Conservation (phyloP, 2,329 filamentous ascomycete species). For the Ceratocystis cacaofunesta region DNA sequence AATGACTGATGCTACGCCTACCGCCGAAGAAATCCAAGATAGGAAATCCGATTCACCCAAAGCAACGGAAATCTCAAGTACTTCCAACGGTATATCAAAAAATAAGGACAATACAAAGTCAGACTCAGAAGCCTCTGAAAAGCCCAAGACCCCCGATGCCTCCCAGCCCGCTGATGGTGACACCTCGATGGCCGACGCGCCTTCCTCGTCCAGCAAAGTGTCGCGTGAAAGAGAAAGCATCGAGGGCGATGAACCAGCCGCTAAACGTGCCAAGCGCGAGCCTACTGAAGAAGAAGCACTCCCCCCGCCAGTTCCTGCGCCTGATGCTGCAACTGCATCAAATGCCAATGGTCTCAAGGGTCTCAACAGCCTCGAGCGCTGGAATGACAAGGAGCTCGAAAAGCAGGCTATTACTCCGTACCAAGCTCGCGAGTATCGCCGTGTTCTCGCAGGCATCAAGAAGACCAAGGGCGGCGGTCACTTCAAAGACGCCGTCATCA, state of each 20-base stretch:
- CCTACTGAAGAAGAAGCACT: slow-evolving; percentile 31
- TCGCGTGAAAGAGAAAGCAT: slow-evolving; percentile 69
- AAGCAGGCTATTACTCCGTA: slow-evolving; percentile 39
- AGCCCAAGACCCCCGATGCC: slow-evolving; percentile 5
- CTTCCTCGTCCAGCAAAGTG: slow-evolving; percentile 39
- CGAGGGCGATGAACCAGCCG: slow-evolving; percentile 45
- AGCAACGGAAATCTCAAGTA: not conserved
- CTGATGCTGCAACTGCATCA: slow-evolving; percentile 19
- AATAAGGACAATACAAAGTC: not conserved
- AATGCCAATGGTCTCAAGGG: slow-evolving; percentile 20
- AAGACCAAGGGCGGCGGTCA: slow-evolving; percentile 67
- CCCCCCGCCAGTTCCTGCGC: slow-evolving; percentile 14
- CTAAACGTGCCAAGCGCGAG: slow-evolving; percentile 70
- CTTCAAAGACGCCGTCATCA: slow-evolving; percentile 66
- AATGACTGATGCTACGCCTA: not conserved
- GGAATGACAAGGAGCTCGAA: slow-evolving; percentile 31
- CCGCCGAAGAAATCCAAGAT: not conserved
- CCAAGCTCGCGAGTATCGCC: slow-evolving; percentile 48
- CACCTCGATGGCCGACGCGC: slow-evolving; percentile 29
- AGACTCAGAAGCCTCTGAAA: not conserved
- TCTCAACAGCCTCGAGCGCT: slow-evolving; percentile 25
- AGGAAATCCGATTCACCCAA: not conserved
- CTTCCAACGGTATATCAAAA: not conserved
- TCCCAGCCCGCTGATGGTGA: slow-evolving; percentile 21
- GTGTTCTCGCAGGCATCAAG: slow-evolving; percentile 59